These are phyloP conservation scores for Daldinia sp. DNA, from an alignment of 2,329 filamentous ascomycete species.

Conservation along the genomic window DNA sequence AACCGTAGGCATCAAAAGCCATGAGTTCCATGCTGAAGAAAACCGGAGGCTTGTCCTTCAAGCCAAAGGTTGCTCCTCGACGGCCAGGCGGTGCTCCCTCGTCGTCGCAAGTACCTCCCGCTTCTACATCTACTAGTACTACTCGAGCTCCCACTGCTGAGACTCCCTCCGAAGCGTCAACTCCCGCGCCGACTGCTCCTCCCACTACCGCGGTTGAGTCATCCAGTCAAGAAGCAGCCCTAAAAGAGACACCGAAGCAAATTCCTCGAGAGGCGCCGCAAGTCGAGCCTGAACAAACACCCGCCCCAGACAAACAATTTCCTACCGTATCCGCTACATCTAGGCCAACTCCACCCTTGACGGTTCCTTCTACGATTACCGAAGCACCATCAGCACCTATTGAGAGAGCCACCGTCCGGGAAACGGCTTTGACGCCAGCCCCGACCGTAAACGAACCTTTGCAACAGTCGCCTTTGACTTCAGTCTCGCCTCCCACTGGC, in stretches of 20 bases:
- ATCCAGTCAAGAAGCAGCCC: slow-evolving; percentile 3
- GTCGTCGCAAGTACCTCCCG: slow-evolving; percentile 35
- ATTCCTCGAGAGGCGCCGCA: not conserved
- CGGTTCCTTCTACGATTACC: slow-evolving; percentile 3
- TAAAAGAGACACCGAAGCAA: slow-evolving; percentile 15
- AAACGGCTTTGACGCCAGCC: slow-evolving; percentile 7
- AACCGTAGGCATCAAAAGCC: slow-evolving; percentile 25
- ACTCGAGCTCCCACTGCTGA: slow-evolving; percentile 41
- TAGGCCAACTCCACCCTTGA: slow-evolving; percentile 16
- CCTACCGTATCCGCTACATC: slow-evolving; percentile 11
- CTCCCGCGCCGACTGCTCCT: slow-evolving; percentile 34
- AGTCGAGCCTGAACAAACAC: slow-evolving; percentile 7
- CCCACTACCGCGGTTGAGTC: slow-evolving; percentile 31
- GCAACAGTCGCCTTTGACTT: slow-evolving; percentile 1
- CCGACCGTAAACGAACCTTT: slow-evolving; percentile 5
- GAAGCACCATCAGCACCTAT: slow-evolving; percentile 4
- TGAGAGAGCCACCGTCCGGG: not conserved
- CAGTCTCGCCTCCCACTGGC: not conserved
- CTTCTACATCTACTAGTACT: slow-evolving; percentile 35
- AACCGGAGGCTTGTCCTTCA: slow-evolving; percentile 68
- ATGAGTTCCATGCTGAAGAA: slow-evolving; percentile 77
- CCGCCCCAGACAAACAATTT: not conserved
- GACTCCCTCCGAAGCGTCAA: slow-evolving; percentile 33
- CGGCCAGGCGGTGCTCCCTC: slow-evolving; percentile 59
- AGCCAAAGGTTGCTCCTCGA: slow-evolving; percentile 67